Base-by-base conservation (phyloP, 345 rosid genomes). In the Lagerstroemia speciosa region DNA sequence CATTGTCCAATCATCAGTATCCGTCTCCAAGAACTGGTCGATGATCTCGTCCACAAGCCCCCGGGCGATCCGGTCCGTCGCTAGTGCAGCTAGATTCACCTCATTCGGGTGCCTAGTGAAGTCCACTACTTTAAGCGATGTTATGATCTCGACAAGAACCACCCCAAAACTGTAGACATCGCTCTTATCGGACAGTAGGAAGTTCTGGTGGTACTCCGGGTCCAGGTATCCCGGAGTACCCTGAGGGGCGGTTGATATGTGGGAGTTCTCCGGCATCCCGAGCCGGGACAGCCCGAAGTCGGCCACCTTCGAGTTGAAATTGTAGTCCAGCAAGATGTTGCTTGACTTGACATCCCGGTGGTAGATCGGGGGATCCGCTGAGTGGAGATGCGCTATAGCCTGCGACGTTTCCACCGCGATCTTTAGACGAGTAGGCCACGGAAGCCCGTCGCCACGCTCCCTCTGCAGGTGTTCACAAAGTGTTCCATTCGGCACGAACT, bases 141-240 rank as follows among this genome's bases (percentile, higher is more conserved):
- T 89, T 81, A 94, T 88, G 58, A 94, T 91, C 91, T 94, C 99
- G 15, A 83, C 78, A 8, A 94, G 95, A 26, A 94, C 78, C 1
- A 71, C 78, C n/a, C 78, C 78, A 16, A 75, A 75, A 12, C 78
- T 75, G 64, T 75, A 93, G 12, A 93, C 98, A 63, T 90, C 98
- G 14, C 93, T 88, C 72, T 93, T 93, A 69, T 93, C 97, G 0
- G 98, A 90, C 55, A 93, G 91, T 31, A 86, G 95, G 63, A 85
- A 93, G 65, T 87, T 78, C 71, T 85, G 98, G 64, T 92, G 95
- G 68, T 92, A 92, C 55, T 90, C 89, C 31, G 98, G 98, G 71
- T 92, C 97, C 7, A 92, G 78, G 53, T 92, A 92, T 15, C 98
- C 95, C 0, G 98, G 98, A 53, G 98, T 90, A 41, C 98, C 98